These are phyloP conservation scores for Penicillium verrucosum DNA, from an alignment of 2,329 filamentous ascomycete species.

Conservation along the genomic window DNA sequence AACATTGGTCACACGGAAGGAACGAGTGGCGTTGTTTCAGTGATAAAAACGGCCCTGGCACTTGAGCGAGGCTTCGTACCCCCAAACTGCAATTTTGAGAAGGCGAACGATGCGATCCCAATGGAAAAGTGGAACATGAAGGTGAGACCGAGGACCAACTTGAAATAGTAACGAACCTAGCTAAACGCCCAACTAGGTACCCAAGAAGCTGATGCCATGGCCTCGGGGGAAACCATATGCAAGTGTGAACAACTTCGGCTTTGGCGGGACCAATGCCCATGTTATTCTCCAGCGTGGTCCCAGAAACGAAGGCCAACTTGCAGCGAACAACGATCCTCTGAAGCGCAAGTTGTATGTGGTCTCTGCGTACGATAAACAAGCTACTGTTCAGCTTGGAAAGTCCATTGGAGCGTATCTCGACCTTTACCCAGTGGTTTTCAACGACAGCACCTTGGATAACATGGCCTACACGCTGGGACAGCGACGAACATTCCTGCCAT, in stretches of 20 bases:
- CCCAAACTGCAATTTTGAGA: slow-evolving; percentile 26
- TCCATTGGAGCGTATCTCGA: slow-evolving; percentile 17
- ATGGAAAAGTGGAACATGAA: slow-evolving; percentile 28
- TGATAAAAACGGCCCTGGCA: slow-evolving; percentile 29
- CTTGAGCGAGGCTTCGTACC: slow-evolving; percentile 29
- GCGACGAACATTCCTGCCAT: slow-evolving; percentile 20
- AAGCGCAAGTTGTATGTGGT: slow-evolving; percentile 17
- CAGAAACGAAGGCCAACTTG: slow-evolving; percentile 16
- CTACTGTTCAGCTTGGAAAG: slow-evolving; percentile 13
- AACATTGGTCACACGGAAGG: slow-evolving; percentile 33
- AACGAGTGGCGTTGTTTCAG: slow-evolving; percentile 25
- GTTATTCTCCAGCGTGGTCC: slow-evolving; percentile 28
- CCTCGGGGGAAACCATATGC: slow-evolving; percentile 23
- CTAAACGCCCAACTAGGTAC: slow-evolving; percentile 12
- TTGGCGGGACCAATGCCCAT: slow-evolving; percentile 36
- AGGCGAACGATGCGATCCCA: slow-evolving; percentile 24
- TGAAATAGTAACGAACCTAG: not conserved
- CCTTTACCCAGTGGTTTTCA: slow-evolving; percentile 16
- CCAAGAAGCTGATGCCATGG: slow-evolving; percentile 26
- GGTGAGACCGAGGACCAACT: slow-evolving; percentile 4
- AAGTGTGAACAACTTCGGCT: slow-evolving; percentile 37
- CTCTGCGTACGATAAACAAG: slow-evolving; percentile 20
- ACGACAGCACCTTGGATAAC: slow-evolving; percentile 19
- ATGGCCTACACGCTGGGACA: slow-evolving; percentile 24
- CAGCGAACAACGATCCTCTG: slow-evolving; percentile 11